Percentiles rank a stretch among this genome's conserved stretches.
Conservation (phyloP, 257 asterid species). For the Solanum phureja region DNA sequence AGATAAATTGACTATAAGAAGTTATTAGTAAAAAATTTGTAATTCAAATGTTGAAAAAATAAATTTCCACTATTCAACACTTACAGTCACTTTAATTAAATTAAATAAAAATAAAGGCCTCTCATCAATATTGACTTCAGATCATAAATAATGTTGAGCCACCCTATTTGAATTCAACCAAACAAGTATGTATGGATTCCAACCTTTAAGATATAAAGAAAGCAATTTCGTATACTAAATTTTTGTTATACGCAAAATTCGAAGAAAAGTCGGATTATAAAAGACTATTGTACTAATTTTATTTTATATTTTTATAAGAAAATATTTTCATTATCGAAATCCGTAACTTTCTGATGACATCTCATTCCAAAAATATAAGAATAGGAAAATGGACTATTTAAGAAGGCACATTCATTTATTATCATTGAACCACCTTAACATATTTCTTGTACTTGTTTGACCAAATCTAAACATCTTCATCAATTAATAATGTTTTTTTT, state of each 20-base stretch:
- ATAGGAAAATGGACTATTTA: not conserved
- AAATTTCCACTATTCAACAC: too few relatives aligned
- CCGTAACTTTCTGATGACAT: too few relatives aligned
- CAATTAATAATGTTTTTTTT: not conserved
- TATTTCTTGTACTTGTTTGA: not conserved
- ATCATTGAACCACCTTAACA: not conserved
- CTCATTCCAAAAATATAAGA: not conserved
- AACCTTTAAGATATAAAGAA: too few relatives aligned
- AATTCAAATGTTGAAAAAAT: not conserved
- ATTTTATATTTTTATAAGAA: too few relatives aligned
- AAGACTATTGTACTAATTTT: too few relatives aligned
- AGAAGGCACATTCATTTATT: not conserved
- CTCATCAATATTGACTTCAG: not conserved
- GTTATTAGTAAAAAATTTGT: not conserved
- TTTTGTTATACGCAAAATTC: too few relatives aligned
- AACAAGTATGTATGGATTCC: not conserved
- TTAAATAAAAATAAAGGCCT: not conserved
- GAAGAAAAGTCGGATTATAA: accelerated
- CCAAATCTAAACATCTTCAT: not conserved
- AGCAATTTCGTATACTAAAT: too few relatives aligned
- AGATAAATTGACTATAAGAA: not conserved
- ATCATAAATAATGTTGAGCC: not conserved
- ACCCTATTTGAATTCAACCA: not conserved
- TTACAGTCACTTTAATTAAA: too few relatives aligned
- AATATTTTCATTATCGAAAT: too few relatives aligned